phyloP scores from a whole-genome alignment of 2,329 filamentous ascomycete genomes.

The Orbilia quercus region DNA sequence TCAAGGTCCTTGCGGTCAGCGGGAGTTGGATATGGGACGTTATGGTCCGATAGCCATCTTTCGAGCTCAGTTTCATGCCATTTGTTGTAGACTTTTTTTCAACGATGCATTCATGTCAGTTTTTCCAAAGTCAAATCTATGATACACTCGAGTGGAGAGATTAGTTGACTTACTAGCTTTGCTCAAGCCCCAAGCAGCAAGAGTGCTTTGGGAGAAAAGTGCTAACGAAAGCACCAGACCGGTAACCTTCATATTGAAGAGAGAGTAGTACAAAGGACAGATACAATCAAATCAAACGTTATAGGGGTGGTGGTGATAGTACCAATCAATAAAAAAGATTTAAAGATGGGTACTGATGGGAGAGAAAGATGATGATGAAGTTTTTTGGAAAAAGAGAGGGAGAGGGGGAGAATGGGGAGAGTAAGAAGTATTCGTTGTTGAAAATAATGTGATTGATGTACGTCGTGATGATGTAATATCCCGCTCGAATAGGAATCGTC shows the following conservation, averaged over 20 bases:
- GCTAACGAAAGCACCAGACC: conserved; percentile 54
- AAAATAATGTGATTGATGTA: conserved; percentile 29
- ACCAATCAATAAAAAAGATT: conserved; percentile 1
- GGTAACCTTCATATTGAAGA: conserved; percentile 52
- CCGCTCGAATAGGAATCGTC: conserved; percentile 55
- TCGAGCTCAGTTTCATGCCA: conserved; percentile 99
- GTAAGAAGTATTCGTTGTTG: conserved; percentile 1
- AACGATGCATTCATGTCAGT: neutral
- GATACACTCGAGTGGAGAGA: too few relatives aligned
- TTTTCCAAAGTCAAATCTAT: too few relatives aligned
- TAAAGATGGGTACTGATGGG: neutral
- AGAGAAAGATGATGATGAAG: conserved; percentile 17
- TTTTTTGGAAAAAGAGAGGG: conserved; percentile 12
- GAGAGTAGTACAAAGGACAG: neutral
- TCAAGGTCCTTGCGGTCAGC: conserved; percentile 96
- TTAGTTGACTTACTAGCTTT: conserved; percentile 48
- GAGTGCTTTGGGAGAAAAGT: conserved; percentile 41
- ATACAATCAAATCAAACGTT: conserved; percentile 2
- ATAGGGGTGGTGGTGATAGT: too few relatives aligned
- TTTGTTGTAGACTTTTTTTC: conserved; percentile 82
- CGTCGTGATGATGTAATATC: conserved; percentile 57
- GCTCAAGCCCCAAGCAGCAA: conserved; percentile 54
- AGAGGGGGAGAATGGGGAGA: neutral
- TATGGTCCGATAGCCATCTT: conserved; percentile 92
- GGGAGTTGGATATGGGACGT: conserved; percentile 87